Percentiles rank a stretch among this genome's conserved stretches.
Conservation (phyloP, 1,284 basidiomycete genomes). For the Trichosporon sp. region DNA sequence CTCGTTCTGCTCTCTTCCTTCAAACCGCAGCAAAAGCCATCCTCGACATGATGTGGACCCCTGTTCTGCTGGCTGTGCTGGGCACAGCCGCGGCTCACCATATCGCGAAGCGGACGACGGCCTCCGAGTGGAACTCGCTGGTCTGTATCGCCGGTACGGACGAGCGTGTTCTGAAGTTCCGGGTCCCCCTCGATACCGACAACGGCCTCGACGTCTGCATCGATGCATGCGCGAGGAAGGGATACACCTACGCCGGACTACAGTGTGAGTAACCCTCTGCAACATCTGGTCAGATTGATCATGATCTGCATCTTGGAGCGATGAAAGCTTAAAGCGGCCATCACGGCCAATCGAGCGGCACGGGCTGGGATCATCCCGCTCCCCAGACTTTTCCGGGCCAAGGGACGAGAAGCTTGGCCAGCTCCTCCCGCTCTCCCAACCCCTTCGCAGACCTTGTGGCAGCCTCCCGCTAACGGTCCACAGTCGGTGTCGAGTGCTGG, state of each 20-base stretch:
- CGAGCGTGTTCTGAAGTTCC: conserved; percentile 35
- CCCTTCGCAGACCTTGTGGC: background rate
- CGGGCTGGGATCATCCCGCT: background rate
- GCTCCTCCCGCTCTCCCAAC: background rate
- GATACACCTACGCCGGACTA: conserved; percentile 52
- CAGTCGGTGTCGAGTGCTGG: conserved; percentile 26
- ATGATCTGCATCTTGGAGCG: background rate
- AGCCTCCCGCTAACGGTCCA: background rate
- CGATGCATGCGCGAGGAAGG: conserved; percentile 43
- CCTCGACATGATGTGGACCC: background rate
- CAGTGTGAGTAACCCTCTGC: conserved; percentile 37
- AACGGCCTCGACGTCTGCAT: conserved; percentile 52
- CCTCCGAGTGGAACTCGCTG: conserved; percentile 28
- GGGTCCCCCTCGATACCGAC: conserved; percentile 23
- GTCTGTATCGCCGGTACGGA: conserved; percentile 49
- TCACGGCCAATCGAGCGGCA: background rate
- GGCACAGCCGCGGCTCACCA: background rate
- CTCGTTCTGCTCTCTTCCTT: background rate
- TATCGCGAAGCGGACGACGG: conserved; percentile 19
- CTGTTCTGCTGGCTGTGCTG: background rate
- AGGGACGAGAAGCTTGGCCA: conserved; percentile 1
- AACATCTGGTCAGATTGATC: background rate
- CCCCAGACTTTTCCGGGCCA: background rate
- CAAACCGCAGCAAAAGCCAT: background rate
- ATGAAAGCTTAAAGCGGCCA: background rate